Evolutionary conservation across 352 stramenopile genomes (phyloP).

Genomic region (Pythium vanterpoolii): DNA sequence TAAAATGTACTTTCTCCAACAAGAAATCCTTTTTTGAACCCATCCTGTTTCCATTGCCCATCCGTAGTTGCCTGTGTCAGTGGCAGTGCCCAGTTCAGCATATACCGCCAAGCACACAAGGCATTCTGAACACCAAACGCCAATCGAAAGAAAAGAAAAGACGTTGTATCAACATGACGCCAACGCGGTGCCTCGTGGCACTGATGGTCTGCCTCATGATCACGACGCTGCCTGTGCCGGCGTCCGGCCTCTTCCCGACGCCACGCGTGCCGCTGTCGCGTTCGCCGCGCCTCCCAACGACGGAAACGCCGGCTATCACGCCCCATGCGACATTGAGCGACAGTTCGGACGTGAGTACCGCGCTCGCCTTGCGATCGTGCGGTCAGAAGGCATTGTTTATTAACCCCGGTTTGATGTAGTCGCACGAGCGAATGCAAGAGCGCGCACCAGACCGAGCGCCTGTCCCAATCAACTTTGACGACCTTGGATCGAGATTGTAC

Average conservation of each 20-base stretch:
- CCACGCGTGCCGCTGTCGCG: not conserved
- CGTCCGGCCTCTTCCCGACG: not conserved
- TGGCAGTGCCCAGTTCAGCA: constrained; percentile 2
- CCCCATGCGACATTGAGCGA: not conserved
- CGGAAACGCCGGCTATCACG: not conserved
- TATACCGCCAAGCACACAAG: not conserved
- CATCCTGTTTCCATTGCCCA: not conserved
- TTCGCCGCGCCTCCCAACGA: not conserved
- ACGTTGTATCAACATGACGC: not conserved
- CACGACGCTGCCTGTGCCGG: not conserved
- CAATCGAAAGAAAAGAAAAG: not conserved
- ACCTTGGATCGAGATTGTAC: not conserved
- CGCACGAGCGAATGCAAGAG: not conserved
- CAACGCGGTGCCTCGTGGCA: not conserved
- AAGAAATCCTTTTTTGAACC: constrained; percentile 9
- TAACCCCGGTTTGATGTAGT: not conserved
- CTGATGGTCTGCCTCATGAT: not conserved
- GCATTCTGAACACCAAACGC: not conserved
- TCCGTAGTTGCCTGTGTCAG: not conserved
- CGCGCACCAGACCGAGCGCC: not conserved
- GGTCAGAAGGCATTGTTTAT: no score
- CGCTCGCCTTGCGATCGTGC: no score
- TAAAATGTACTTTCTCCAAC: not conserved
- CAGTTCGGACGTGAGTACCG: not conserved
- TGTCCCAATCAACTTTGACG: not conserved